phyloP scores from a whole-genome alignment of 257 asterid genomes.

The Rhazya stricta region DNA sequence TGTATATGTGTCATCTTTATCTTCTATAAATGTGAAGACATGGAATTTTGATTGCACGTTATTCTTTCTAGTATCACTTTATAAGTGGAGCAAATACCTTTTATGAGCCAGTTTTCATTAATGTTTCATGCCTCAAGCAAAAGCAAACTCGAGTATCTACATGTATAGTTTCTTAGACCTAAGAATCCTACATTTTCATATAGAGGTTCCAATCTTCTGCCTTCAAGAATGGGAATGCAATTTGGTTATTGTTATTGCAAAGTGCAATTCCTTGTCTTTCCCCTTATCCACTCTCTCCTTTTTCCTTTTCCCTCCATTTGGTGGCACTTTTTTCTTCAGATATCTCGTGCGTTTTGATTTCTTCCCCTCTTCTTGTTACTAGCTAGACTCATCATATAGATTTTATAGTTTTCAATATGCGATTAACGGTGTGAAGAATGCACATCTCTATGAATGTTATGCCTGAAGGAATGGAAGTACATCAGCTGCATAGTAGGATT shows the following conservation, averaged over 20 bases:
- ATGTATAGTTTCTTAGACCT: slow-evolving; percentile 14
- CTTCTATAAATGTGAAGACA: slow-evolving; percentile 4
- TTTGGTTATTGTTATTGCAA: neutral
- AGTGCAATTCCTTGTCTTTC: neutral
- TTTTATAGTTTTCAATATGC: neutral
- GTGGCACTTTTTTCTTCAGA: neutral
- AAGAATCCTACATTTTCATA: neutral
- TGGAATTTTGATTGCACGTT: slow-evolving; percentile 17
- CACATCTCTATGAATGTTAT: neutral
- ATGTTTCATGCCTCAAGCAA: slow-evolving; percentile 54
- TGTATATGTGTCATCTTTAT: slow-evolving; percentile 4
- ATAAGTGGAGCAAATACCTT: slow-evolving; percentile 35
- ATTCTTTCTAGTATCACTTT: slow-evolving; percentile 23
- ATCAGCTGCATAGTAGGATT: neutral
- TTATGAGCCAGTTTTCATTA: slow-evolving; percentile 24
- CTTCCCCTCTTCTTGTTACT: neutral
- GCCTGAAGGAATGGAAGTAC: neutral
- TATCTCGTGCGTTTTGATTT: no score
- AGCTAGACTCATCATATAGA: neutral
- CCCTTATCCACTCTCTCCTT: neutral
- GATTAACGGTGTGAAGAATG: neutral
- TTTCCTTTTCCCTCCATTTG: neutral
- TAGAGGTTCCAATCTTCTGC: neutral
- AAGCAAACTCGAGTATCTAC: slow-evolving; percentile 64
- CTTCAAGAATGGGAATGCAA: neutral